Evolutionary conservation across 306 rosid genomes (phyloP), one percentile per base, ranked within the genome.

Genomic region (Chamaecrista fasciculata): DNA sequence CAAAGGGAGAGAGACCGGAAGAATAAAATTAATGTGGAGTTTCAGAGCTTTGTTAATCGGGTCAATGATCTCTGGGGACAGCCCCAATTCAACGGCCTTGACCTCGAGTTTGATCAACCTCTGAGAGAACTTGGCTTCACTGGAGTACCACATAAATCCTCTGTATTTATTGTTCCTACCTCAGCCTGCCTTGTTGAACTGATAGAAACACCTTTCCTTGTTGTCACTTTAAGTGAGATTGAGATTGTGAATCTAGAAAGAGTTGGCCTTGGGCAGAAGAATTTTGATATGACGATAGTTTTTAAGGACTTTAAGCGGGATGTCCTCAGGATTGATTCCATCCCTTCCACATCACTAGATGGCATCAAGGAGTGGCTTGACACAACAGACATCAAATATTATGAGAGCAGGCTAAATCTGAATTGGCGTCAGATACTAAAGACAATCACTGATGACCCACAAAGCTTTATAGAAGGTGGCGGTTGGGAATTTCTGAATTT

Each of bases 251-350:
- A 93, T 78, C 82, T 93, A 16, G 98, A 93, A 80, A 83, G 98
- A 76, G 97, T 90, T 71, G 98, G 98, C 59, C 96, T 93, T 72
- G 98, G 98, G 75, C 98, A 93, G 90, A 93, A 93, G 84, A 93
- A 93, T 79, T 93, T 93, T 69, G 98, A 93, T 73, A 79, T 93
- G 96, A 87, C 98, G 1, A 33, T 93, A 49, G 96, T 93, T 1
- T 93, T 93, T 80, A 93, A 90, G 84, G 98, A 93, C 81, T 93
- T 93, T 57, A 93, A 90, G 81, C 74, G 81, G 49, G 98, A 93
- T 65, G 98, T 93, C 57, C 90, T 93, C 57, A 83, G 98, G 73
- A 93, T 93, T 28, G 97, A 93, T 71, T 93, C 97, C 18, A 86
- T 94, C 70, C 97, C 98, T 75, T 86, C 95, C 6, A 80, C 91